Evolutionary conservation across 768 basidiomycete species (phyloP), one percentile per base, ranked within the genome.

Genomic region (Tulasnella calospora): DNA sequence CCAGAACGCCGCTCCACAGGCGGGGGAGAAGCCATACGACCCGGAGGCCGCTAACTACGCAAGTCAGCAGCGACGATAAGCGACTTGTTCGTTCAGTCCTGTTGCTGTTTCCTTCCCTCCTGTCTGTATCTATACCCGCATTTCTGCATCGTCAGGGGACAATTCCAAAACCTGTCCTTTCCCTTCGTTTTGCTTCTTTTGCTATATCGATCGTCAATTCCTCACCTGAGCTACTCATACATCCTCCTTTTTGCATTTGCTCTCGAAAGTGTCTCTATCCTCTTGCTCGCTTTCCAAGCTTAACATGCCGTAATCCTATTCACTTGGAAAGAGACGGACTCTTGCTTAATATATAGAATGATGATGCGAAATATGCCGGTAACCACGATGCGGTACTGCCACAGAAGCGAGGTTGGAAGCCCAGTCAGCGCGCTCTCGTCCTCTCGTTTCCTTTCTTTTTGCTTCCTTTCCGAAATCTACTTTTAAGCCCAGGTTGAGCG

Each of bases 11-110:
- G 17, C 30, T 3, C 12, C 30, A 7, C 40, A 38, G 27, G 47
- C 21, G 23, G 23, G 61, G 77, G 61, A 47, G 27, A 36, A 71
- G 77, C 30, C 36, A 17, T 71, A 73, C 47, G 70, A 71, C 44
- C 77, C 77, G 9, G 77, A 78, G 55, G 77, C 70, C 33, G 77
- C 47, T 13, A 51, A 47, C 44, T 78, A 78, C 35, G n/a, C 36
- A 2, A 35, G 27, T n/a, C 44, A 47, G 71, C 71, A 47, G 71
- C 71, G 38, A 72, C 38, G 71, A 72, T 72, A 72, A 72, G 51
- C 51, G 51, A 51, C n/a, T 51, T 51, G 23, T 51, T 51, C 21
- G 51, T 51, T n/a, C n/a, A 30, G 71, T 30, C 71, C 8, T 72
- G 4, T 46, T 4, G 36, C 15, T 72, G 71, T 40, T 27, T 33